These are phyloP conservation scores for Combretum micranthum DNA, from an alignment of 345 rosid genomes.

Conservation along the genomic window DNA sequence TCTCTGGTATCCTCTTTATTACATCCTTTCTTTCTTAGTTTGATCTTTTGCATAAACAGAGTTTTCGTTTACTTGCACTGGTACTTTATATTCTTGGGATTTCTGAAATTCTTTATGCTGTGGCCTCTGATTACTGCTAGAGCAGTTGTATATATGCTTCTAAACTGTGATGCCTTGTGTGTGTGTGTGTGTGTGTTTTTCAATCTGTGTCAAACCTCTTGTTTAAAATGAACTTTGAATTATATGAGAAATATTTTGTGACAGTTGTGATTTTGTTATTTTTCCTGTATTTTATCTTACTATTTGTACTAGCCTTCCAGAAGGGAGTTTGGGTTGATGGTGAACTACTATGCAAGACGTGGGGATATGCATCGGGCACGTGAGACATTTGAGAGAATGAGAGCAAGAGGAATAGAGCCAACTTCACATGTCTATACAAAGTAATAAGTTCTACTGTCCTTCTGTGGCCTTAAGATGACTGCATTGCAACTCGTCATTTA, in stretches of 20 bases:
- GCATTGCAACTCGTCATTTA: too few species aligned
- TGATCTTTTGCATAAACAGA: too few species aligned
- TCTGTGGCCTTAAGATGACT: neutral
- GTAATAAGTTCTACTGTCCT: constrained; percentile 27
- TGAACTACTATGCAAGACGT: constrained; percentile 84
- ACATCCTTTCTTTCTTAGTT: too few species aligned
- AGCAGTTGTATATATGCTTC: too few species aligned
- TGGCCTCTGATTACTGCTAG: too few species aligned
- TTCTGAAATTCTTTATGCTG: too few species aligned
- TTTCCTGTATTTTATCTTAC: neutral
- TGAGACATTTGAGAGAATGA: constrained; percentile 86
- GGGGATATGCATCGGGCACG: constrained; percentile 98
- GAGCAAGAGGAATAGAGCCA: constrained; percentile 87
- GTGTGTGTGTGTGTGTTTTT: too few species aligned
- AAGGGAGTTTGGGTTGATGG: constrained; percentile 92
- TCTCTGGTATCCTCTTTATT: too few species aligned
- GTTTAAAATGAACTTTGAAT: neutral
- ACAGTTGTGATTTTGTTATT: neutral
- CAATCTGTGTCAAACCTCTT: too few species aligned
- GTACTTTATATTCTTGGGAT: too few species aligned
- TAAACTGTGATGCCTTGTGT: too few species aligned
- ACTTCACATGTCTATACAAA: constrained; percentile 83
- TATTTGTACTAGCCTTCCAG: constrained; percentile 71
- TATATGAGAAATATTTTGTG: neutral
- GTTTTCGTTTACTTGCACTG: too few species aligned